phyloP scores from a whole-genome alignment of 345 rosid genomes.

The Gynandropsis gynandra region DNA sequence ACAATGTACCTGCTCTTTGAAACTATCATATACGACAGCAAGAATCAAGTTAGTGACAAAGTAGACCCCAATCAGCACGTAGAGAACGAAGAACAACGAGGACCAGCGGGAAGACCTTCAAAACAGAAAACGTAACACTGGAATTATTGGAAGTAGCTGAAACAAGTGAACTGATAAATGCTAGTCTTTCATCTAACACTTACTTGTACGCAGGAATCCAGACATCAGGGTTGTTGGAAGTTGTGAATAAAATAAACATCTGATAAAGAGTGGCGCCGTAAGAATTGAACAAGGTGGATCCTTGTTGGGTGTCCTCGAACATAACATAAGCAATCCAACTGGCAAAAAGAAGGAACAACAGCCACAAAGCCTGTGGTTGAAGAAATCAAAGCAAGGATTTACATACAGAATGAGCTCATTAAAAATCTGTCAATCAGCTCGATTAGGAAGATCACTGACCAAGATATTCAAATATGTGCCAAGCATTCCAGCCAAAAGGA shows the following conservation, averaged over 20 bases:
- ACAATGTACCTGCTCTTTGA: constrained; percentile 71
- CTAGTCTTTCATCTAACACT: constrained; percentile 31
- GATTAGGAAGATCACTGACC: constrained; percentile 47
- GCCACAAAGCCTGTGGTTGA: constrained; percentile 67
- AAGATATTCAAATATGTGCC: constrained; percentile 70
- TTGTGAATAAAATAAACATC: constrained; percentile 88
- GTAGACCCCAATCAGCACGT: constrained; percentile 84
- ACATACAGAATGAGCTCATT: constrained; percentile 10
- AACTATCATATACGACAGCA: constrained; percentile 95
- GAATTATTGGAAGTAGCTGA: constrained; percentile 11
- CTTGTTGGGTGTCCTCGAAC: constrained; percentile 94
- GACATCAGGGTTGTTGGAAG: constrained; percentile 98
- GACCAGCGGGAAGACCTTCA: constrained; percentile 90
- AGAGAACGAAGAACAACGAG: constrained; percentile 66
- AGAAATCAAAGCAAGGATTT: constrained; percentile 20
- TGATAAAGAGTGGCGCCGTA: constrained; percentile 73
- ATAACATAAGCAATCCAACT: constrained; percentile 96
- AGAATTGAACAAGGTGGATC: constrained; percentile 59
- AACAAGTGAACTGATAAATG: constrained; percentile 5
- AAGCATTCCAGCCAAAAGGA: constrained; percentile 86
- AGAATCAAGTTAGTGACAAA: constrained; percentile 96
- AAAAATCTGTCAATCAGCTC: constrained; percentile 7
- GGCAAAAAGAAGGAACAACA: constrained; percentile 75
- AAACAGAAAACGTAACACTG: constrained; percentile 14
- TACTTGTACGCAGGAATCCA: constrained; percentile 98